Conservation (phyloP, 345 rosid species). For the Aquilaria yunnanensis region DNA sequence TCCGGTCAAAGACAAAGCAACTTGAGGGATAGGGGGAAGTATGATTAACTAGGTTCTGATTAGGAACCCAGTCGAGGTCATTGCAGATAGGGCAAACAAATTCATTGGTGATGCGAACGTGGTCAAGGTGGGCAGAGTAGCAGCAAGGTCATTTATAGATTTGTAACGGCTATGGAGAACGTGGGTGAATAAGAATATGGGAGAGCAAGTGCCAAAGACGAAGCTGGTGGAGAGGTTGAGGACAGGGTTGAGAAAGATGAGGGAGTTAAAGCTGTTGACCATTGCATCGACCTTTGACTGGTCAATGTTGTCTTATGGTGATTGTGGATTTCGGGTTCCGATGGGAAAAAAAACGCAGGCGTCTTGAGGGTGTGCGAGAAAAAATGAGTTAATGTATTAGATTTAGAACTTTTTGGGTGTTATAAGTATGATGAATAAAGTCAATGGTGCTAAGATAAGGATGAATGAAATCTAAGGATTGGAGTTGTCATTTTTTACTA, state of each 20-base stretch:
- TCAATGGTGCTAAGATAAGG: too few species aligned
- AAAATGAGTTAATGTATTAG: too few species aligned
- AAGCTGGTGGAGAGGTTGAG: slow-evolving; percentile 64
- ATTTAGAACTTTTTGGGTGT: too few species aligned
- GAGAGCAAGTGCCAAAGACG: slow-evolving; percentile 34
- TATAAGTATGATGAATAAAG: too few species aligned
- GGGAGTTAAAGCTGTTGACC: slow-evolving; percentile 51
- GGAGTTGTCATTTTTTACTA: too few species aligned
- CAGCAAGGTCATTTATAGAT: slow-evolving; percentile 44
- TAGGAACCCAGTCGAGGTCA: slow-evolving; percentile 69
- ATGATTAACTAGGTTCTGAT: slow-evolving; percentile 15
- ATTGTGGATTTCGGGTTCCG: slow-evolving; percentile 11
- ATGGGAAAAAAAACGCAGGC: slow-evolving; percentile 8
- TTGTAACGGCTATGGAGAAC: slow-evolving; percentile 81
- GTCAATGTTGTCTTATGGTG: slow-evolving; percentile 33
- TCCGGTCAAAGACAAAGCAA: too few species aligned
- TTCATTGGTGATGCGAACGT: slow-evolving; percentile 50
- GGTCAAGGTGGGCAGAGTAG: slow-evolving; percentile 59
- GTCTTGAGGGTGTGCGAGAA: not conserved
- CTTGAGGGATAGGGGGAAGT: too few species aligned
- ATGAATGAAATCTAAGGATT: too few species aligned
- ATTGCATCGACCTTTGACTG: slow-evolving; percentile 39
- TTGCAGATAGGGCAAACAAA: slow-evolving; percentile 61
- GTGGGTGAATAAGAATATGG: slow-evolving; percentile 60
- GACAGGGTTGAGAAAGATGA: slow-evolving; percentile 46